Conservation (phyloP, 371 early-diverging fungal genomes). For the Zancudomyces culisetae region DNA sequence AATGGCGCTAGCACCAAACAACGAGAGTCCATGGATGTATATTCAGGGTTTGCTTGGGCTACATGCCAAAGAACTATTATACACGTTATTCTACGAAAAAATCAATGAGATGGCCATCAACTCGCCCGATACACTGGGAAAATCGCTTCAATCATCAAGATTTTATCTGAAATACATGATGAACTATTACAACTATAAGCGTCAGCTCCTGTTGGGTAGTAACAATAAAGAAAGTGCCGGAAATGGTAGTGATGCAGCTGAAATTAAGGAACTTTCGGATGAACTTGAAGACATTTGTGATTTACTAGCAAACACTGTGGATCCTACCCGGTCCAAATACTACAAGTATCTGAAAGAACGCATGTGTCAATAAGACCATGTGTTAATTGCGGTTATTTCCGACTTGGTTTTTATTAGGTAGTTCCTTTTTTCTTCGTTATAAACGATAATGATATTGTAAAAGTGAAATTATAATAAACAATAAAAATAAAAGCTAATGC, state of each 20-base stretch:
- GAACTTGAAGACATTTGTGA: slow-evolving; percentile 2
- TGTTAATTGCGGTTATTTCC: too few species aligned
- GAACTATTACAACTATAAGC: slow-evolving; percentile 5
- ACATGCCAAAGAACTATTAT: slow-evolving; percentile 12
- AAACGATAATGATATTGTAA: too few species aligned
- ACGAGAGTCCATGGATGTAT: slow-evolving; percentile 82
- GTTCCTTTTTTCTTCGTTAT: too few species aligned
- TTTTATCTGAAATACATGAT: slow-evolving; percentile 15
- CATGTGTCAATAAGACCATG: too few species aligned
- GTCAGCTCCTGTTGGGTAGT: too few species aligned
- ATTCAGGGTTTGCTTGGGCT: slow-evolving; percentile 7
- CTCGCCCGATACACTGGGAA: slow-evolving; percentile 15
- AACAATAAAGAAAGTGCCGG: too few species aligned
- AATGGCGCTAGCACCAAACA: slow-evolving; percentile 60
- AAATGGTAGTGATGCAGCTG: not conserved
- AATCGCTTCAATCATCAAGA: not conserved
- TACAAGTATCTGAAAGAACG: slow-evolving; percentile 8
- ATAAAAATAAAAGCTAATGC: not conserved
- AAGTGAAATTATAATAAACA: not conserved
- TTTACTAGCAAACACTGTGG: not conserved
- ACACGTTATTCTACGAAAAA: slow-evolving; percentile 8
- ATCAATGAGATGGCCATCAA: slow-evolving; percentile 23
- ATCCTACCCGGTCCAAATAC: slow-evolving; percentile 4
- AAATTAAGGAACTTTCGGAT: slow-evolving; percentile 21
- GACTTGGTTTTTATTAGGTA: too few species aligned